These are phyloP conservation scores for Aspergillus hiratsukae DNA, from an alignment of 2,329 filamentous ascomycete species.

Conservation along the genomic window DNA sequence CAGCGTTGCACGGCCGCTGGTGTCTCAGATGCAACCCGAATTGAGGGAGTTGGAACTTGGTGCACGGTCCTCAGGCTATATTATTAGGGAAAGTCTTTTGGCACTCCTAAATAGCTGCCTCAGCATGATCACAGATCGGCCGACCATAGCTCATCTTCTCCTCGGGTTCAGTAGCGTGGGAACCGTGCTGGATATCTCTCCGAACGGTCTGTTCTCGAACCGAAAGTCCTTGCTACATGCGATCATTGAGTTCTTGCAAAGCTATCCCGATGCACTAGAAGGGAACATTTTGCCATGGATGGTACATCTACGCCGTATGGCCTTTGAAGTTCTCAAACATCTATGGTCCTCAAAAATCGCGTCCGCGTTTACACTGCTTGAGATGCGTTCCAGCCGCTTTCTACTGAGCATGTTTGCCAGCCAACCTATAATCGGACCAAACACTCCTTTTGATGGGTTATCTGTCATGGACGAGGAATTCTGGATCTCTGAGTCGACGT, in stretches of 20 bases:
- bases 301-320: conserved; percentile 63
- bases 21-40: conserved; percentile 60
- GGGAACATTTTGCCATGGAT: conserved; percentile 63
- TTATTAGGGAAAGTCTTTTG: conserved; percentile 78
- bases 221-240: conserved; percentile 78
- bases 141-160: conserved; percentile 84
- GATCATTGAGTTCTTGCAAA: conserved; percentile 66
- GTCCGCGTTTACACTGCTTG: conserved; percentile 65
- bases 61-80: conserved; percentile 65
- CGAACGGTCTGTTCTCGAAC: conserved; percentile 65
- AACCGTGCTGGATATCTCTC: conserved; percentile 63
- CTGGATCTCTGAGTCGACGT: conserved; percentile 62
- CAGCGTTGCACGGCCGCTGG: conserved; percentile 70
- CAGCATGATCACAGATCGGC: conserved; percentile 66
- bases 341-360: conserved; percentile 83
- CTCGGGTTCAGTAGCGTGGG: conserved; percentile 80
- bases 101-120: conserved; percentile 82
- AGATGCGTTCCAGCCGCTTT: conserved; percentile 75
- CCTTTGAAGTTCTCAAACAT: conserved; percentile 68
- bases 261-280: conserved; percentile 62
- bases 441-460: conserved; percentile 69
- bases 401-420: conserved; percentile 71
- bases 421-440: conserved; percentile 65
- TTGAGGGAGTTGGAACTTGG: conserved; percentile 70
- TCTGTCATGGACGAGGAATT: conserved; percentile 61